Base-by-base conservation (phyloP, 1,284 basidiomycete genomes). In the Agroathelia rolfsii region DNA sequence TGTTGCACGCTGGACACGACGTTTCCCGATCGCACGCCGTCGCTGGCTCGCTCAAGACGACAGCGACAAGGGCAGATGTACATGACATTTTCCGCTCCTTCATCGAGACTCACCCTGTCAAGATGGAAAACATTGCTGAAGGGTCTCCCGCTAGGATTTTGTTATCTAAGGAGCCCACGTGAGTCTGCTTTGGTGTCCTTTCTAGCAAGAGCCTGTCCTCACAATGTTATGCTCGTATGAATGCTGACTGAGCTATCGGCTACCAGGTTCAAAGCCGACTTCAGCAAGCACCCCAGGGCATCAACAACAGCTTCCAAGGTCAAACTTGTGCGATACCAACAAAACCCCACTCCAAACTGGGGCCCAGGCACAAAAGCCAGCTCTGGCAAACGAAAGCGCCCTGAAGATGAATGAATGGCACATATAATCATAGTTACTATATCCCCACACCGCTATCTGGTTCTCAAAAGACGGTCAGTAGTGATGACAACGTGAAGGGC, bases 341-440 rank as follows among this genome's bases (percentile, higher is more conserved):
- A 76, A 45, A 97, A 96, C 52, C 94, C 94, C 3, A 69, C 77
- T 24, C 71, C 82, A 2, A 75, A 95, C 51, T 98, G 94, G 94
- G 94, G 94, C 0, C 94, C 94, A 3, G 76, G 67, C n/a, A 66
- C 66, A 32, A 76, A 65, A 45, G 77, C 79, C 9, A 50, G 54
- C 16, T 53, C 58, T 19, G 59, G 61, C 10, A 69, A 69, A 39
- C 51, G 68, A 20, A 76, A 76, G 48, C 51, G 72, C 26, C 68
- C 65, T n/a, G 49, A 54, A 40, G 44, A 50, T 36, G 41, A 54
- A 39, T 32, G 39, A 20, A 36, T 31, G 19, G 29, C n/a, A n/a
- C n/a, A n/a, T n/a, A n/a, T n/a, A n/a, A n/a, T n/a, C n/a, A n/a
- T n/a, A n/a, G n/a, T n/a, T n/a, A n/a, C n/a, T n/a, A n/a, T n/a